Conservation (phyloP, 2,329 filamentous ascomycete genomes). For the Talaromyces sp. region DNA sequence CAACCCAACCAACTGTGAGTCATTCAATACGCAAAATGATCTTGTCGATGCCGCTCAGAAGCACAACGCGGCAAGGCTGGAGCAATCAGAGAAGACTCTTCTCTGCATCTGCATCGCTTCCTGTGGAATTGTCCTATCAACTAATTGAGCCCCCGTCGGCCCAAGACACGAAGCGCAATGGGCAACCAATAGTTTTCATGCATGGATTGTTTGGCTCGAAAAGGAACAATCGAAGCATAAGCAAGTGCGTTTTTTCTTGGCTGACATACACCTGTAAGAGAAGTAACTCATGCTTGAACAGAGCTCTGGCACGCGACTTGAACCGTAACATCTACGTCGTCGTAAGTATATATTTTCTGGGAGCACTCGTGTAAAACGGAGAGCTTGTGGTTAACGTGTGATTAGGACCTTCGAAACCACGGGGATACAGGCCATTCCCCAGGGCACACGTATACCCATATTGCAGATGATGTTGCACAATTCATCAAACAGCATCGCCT, state of each 20-base stretch:
- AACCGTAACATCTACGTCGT: slow-evolving; percentile 76
- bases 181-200: slow-evolving; percentile 73
- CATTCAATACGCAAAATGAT: neutral
- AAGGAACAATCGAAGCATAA: slow-evolving; percentile 89
- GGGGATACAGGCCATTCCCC: slow-evolving; percentile 77
- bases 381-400: neutral
- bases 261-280: neutral
- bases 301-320: slow-evolving; percentile 75
- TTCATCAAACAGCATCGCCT: slow-evolving; percentile 72
- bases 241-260: slow-evolving; percentile 64
- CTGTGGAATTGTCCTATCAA: slow-evolving; percentile 30
- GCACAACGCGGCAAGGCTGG: neutral
- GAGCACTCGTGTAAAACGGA: neutral
- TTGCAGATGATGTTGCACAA: slow-evolving; percentile 75
- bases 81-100: slow-evolving; percentile 16
- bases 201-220: slow-evolving; percentile 94
- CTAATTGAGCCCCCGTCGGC: slow-evolving; percentile 31
- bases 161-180: slow-evolving; percentile 21
- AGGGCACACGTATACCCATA: slow-evolving; percentile 72
- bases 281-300: slow-evolving; percentile 30
- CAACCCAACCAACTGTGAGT: neutral
- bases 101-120: slow-evolving; percentile 26
- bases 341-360: slow-evolving; percentile 43
- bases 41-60: neutral
- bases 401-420: slow-evolving; percentile 84